These are phyloP conservation scores for Lepidopterella palustris DNA, from an alignment of 495 filamentous ascomycete species.

Conservation along the genomic window DNA sequence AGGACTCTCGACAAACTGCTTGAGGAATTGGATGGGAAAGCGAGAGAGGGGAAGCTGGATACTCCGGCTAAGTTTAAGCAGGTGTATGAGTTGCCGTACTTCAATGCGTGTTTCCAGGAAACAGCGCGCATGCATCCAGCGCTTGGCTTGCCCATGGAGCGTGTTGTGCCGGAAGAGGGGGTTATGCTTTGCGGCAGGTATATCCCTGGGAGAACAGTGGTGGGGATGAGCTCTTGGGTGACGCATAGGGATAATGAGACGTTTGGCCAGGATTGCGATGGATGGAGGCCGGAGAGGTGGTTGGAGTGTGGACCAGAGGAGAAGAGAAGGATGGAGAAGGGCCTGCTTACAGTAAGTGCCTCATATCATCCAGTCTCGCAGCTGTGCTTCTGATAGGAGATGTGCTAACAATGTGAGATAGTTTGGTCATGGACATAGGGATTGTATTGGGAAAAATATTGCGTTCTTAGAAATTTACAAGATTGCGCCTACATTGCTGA, in stretches of 20 bases:
- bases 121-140: conserved; percentile 3
- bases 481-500: conserved; percentile 28
- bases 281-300: conserved; percentile 17
- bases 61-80: neutral
- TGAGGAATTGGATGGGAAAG: neutral
- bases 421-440: conserved; percentile 30
- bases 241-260: conserved; percentile 18
- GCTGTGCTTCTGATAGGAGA: neutral
- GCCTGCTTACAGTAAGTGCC: conserved; percentile 3
- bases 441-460: conserved; percentile 32
- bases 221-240: conserved; percentile 29
- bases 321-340: conserved; percentile 10
- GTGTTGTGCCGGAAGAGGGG: neutral
- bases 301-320: neutral
- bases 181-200: neutral
- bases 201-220: conserved; percentile 11
- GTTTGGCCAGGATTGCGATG: conserved; percentile 13
- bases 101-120: conserved; percentile 10
- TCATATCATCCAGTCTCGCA: neutral
- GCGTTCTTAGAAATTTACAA: conserved; percentile 32
- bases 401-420: conserved; percentile 9
- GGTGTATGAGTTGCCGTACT: conserved; percentile 2
- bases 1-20: neutral
- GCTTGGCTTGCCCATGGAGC: neutral
- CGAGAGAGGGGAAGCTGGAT: neutral